Evolutionary conservation across 805 yeast species (phyloP), one percentile per base, ranked within the genome.

Genomic region (Lipomyces yamadae): DNA sequence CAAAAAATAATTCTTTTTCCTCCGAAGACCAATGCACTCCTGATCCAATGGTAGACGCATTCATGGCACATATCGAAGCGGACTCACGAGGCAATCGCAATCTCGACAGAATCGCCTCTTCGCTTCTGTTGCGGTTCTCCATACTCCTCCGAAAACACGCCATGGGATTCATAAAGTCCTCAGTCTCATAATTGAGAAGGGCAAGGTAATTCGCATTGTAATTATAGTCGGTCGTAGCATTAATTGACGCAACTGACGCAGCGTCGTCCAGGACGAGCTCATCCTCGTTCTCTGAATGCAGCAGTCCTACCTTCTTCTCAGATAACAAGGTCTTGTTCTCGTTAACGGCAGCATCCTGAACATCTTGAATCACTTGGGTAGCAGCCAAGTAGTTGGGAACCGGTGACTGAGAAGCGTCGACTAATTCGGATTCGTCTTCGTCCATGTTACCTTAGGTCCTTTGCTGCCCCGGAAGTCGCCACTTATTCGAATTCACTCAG

Each of bases 1-100:
- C 65, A 35, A 67, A 68, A 52, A 68, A 68, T 3, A 60, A 39
- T 33, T 68, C 71, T 34, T 68, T 68, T 55, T 68, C 71, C 8
- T n/a, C 35, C n/a, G 56, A 18, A 1, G 68, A 59, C 71, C 71
- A 68, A 10, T 8, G 29, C 15, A 68, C 67, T 3, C 61, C 60
- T 24, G 54, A 53, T 18, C 62, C 67, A 24, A 68, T 45, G n/a
- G 11, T 13, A 10, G 65, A 59, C 33, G 67, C 10, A 13, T 35
- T 50, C 4, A 63, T 33, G 4, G 55, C 33, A 52, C 15, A 32
- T n/a, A 1, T 52, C 6, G 48, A 6, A 1, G 33, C 34, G 6
- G 34, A 48, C 29, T 42, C 48, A 15, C 8, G 18, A 42, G 10
- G 18, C 24, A 42, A 42, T 15, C 48, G 7, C 3, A 13, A 15